These are phyloP conservation scores for Myotisia sp. DNA, from an alignment of 2,329 filamentous ascomycete genomes.

Conservation along the genomic window DNA sequence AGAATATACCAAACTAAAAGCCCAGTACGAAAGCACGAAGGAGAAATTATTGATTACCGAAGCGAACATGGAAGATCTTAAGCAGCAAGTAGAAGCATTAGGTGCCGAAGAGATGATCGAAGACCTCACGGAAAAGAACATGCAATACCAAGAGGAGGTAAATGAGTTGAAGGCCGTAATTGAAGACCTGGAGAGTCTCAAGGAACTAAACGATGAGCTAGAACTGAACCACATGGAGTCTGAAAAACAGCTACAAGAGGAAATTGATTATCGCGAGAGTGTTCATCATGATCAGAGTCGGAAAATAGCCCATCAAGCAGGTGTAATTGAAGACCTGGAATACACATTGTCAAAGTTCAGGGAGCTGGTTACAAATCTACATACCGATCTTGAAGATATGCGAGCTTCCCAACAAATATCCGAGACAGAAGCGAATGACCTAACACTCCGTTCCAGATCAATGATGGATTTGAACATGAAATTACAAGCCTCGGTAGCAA, in stretches of 20 bases:
- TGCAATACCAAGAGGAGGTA: slow-evolving; percentile 67
- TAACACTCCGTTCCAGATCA: slow-evolving; percentile 72
- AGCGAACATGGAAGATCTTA: slow-evolving; percentile 65
- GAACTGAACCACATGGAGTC: slow-evolving; percentile 86
- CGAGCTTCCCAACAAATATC: slow-evolving; percentile 82
- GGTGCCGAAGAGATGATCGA: slow-evolving; percentile 91
- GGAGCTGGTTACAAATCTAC: slow-evolving; percentile 71
- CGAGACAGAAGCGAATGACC: slow-evolving; percentile 80
- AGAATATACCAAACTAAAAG: slow-evolving; percentile 52
- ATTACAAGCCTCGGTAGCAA: slow-evolving; percentile 74
- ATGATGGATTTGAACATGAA: slow-evolving; percentile 97
- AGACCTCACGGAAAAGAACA: slow-evolving; percentile 75
- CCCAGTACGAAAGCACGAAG: slow-evolving; percentile 54
- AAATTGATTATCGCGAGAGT: slow-evolving; percentile 75
- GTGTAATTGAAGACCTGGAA: slow-evolving; percentile 71
- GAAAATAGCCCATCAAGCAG: slow-evolving; percentile 60
- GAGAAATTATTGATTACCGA: slow-evolving; percentile 62
- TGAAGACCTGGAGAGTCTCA: slow-evolving; percentile 74
- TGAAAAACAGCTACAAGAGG: slow-evolving; percentile 86
- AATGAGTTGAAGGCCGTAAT: slow-evolving; percentile 69
- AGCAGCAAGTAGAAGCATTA: slow-evolving; percentile 78
- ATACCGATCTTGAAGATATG: slow-evolving; percentile 81
- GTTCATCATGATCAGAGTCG: slow-evolving; percentile 70
- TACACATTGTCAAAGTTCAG: slow-evolving; percentile 81
- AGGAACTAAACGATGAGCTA: slow-evolving; percentile 87